A percentile compares a stretch with the other conserved stretches of the same genome.
Conservation (phyloP, 345 rosid species). For the Eucalyptus decipiens region DNA sequence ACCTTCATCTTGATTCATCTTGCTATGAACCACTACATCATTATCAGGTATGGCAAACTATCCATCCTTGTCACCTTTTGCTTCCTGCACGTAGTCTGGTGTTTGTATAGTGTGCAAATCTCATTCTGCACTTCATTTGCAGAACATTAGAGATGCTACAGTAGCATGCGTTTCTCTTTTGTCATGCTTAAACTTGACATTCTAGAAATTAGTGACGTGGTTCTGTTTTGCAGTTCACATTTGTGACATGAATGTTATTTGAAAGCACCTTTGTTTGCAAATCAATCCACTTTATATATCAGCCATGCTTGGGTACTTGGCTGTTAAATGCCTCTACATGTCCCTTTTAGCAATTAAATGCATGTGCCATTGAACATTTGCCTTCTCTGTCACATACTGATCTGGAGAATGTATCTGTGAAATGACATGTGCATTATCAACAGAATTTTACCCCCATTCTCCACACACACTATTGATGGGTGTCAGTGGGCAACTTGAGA, state of each 20-base stretch:
- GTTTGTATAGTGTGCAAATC: not conserved
- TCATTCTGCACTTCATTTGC: not conserved
- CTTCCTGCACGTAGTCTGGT: not conserved
- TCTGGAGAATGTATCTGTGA: not conserved
- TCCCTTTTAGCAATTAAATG: not conserved
- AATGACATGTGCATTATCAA: not conserved
- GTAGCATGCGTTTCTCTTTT: not conserved
- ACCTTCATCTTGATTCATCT: slow-evolving; percentile 31
- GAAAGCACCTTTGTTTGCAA: not conserved
- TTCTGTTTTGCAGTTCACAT: not conserved
- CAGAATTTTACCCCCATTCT: not conserved
- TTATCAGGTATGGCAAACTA: slow-evolving; percentile 51
- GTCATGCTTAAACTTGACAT: not conserved
- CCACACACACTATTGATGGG: not conserved
- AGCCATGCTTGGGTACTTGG: not conserved
- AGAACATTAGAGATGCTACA: not conserved
- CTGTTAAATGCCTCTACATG: not conserved
- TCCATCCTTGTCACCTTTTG: not conserved
- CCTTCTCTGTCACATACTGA: not conserved
- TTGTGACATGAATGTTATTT: not conserved
- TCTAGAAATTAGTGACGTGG: not conserved
- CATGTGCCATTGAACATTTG: not conserved
- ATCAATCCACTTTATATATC: not conserved
- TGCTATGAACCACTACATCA: slow-evolving; percentile 38
- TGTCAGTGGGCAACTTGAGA: not conserved